Evolutionary conservation across 148 eudicot genomes (phyloP), one percentile per base, ranked within the genome.

Genomic region (Salicornia ramosissima): DNA sequence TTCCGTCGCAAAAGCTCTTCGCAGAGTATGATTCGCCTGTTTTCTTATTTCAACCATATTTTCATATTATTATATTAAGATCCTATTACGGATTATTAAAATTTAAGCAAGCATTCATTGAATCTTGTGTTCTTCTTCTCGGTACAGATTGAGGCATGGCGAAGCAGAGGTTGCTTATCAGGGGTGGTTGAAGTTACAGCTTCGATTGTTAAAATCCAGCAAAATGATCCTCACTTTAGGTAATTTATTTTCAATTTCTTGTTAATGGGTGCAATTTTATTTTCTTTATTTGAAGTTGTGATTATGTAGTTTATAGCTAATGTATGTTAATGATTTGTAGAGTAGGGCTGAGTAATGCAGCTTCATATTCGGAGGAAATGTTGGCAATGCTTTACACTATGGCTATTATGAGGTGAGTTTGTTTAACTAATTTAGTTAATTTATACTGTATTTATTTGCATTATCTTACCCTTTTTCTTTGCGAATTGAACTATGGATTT

Each of bases 141-240:
- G 65, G 55, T 26, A 16, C 63, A 93, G 96, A 81, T 94, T 58
- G 78, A 81, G 12, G 80, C 92, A 0, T 93, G 98, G 98, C 76
- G 88, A 55, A 80, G 96, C 76, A 84, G 98, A 75, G 98, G 98
- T 42, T 90, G 95, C 78, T 68, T 90, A 72, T 96, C 95, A 0
- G 80, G 81, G 64, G 72, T 57, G 6, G 66, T 93, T 12, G 95
- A 93, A 46, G 85, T 86, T 29, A 82, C 97, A 14, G 96, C 92
- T 69, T 83, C 92, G 2, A 65, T 94, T 53, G 70, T 88, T 10
- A 89, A 94, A 81, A 86, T 84, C 78, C 97, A 88, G 71, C 96
- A 80, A 68, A 84, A 80, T 71, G 97, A 90, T 70, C 87, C 89
- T 39, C 61, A 63, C 24, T 88, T 87, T 40, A 83, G 96, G 95